phyloP scores from a whole-genome alignment of 805 yeast genomes.

The Dipodascopsis uninucleata region DNA sequence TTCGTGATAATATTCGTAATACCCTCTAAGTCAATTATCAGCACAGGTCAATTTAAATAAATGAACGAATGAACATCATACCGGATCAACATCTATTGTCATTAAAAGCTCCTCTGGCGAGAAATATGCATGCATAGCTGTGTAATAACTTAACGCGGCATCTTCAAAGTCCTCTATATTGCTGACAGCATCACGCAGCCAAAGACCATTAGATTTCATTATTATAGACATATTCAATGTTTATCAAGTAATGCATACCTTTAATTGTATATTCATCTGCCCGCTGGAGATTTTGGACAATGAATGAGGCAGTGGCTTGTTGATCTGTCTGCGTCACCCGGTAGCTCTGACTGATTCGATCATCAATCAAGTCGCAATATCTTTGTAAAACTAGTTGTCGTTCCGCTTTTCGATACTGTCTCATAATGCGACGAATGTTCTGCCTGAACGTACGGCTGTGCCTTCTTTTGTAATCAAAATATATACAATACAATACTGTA shows the following conservation, averaged over 20 bases:
- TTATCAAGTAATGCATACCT: not conserved
- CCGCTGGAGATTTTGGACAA: conserved; percentile 7
- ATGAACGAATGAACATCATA: not conserved
- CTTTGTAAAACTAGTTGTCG: conserved; percentile 5
- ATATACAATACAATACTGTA: conserved; percentile 59
- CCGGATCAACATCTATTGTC: conserved; percentile 11
- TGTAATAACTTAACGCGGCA: conserved; percentile 88
- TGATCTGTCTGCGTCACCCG: not conserved
- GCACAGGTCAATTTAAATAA: not conserved
- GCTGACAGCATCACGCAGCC: too few species aligned
- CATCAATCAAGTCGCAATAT: conserved; percentile 8
- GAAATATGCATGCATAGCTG: conserved; percentile 89
- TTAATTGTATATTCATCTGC: conserved; percentile 5
- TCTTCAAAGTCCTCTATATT: conserved; percentile 50
- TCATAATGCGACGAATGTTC: conserved; percentile 58
- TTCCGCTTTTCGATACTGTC: conserved; percentile 42
- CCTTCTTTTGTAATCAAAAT: conserved; percentile 92
- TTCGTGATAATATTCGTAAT: conserved; percentile 7
- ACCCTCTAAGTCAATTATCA: too few species aligned
- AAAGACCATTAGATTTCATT: not conserved
- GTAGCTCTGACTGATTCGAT: conserved; percentile 2
- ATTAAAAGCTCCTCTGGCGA: conserved; percentile 82
- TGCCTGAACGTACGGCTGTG: conserved; percentile 75
- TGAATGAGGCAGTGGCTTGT: conserved; percentile 5
- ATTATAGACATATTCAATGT: not conserved